Conservation (phyloP, 768 basidiomycete genomes). For the Mycena olivaceomarginata region DNA sequence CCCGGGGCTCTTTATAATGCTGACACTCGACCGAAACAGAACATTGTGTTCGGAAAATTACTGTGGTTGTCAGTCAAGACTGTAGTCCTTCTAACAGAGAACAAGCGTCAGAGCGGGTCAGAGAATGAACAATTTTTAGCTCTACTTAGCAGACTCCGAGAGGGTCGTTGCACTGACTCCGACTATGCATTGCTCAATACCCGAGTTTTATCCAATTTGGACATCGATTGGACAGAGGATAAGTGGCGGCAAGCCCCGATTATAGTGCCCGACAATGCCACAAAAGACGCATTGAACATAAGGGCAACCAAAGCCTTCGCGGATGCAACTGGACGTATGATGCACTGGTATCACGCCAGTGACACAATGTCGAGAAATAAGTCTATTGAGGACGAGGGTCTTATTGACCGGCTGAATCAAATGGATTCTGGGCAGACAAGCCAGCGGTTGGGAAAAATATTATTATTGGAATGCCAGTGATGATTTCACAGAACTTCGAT, state of each 20-base stretch:
- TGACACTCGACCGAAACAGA: too few relatives aligned
- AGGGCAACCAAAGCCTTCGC: background rate
- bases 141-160: too few relatives aligned
- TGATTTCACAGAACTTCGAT: slow-evolving; percentile 52
- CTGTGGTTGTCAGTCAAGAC: too few relatives aligned
- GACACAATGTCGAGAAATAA: background rate
- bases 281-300: background rate
- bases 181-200: too few relatives aligned
- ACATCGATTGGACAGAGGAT: background rate
- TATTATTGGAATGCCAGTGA: slow-evolving; percentile 55
- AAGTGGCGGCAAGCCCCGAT: background rate
- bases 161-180: too few relatives aligned
- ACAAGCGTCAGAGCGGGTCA: too few relatives aligned
- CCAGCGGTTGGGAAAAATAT: slow-evolving; percentile 46
- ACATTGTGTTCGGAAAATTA: too few relatives aligned
- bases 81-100: too few relatives aligned
- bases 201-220: too few relatives aligned
- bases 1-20: too few relatives aligned
- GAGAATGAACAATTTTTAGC: too few relatives aligned
- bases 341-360: background rate
- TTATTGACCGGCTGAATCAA: background rate
- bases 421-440: slow-evolving; percentile 40
- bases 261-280: background rate
- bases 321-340: background rate
- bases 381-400: background rate